Conservation (phyloP, 306 rosid species). For the Prunus campanulata region DNA sequence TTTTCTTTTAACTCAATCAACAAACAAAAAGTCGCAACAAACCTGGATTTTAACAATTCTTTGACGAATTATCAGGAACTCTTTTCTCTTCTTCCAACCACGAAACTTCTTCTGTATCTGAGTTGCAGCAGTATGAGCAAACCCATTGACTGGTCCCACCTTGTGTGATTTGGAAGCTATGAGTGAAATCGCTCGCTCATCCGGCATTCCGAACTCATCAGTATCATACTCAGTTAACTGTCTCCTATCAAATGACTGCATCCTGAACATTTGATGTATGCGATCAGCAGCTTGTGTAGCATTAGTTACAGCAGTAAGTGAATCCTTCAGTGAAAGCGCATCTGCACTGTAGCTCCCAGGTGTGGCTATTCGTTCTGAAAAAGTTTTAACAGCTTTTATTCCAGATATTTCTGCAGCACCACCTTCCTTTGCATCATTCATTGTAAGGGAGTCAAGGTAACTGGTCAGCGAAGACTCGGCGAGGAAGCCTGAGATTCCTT, state of each 20-base stretch:
- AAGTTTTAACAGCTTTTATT: constrained; percentile 50
- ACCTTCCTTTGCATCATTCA: constrained; percentile 52
- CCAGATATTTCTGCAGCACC: constrained; percentile 39
- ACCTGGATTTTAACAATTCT: constrained; percentile 95
- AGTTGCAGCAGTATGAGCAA: constrained; percentile 58
- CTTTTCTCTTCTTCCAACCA: constrained; percentile 90
- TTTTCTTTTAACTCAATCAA: background rate
- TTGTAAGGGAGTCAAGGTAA: constrained; percentile 44
- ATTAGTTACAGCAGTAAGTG: constrained; percentile 77
- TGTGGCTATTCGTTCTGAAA: constrained; percentile 66
- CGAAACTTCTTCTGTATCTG: constrained; percentile 88
- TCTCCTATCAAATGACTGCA: constrained; percentile 81
- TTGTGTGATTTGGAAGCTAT: constrained; percentile 46
- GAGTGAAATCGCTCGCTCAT: constrained; percentile 55
- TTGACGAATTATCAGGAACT: constrained; percentile 76
- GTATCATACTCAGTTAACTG: constrained; percentile 33
- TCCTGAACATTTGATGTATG: constrained; percentile 67
- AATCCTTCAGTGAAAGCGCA: constrained; percentile 68
- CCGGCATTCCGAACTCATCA: constrained; percentile 52
- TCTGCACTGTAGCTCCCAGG: constrained; percentile 55
- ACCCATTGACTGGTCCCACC: constrained; percentile 49
- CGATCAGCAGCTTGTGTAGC: constrained; percentile 89
- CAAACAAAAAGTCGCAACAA: constrained; percentile 11
- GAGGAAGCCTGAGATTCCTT: constrained; percentile 84
- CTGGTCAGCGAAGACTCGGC: constrained; percentile 67